These are phyloP conservation scores for Basipetospora chlamydospora DNA, from an alignment of 2,329 filamentous ascomycete genomes.

Conservation along the genomic window DNA sequence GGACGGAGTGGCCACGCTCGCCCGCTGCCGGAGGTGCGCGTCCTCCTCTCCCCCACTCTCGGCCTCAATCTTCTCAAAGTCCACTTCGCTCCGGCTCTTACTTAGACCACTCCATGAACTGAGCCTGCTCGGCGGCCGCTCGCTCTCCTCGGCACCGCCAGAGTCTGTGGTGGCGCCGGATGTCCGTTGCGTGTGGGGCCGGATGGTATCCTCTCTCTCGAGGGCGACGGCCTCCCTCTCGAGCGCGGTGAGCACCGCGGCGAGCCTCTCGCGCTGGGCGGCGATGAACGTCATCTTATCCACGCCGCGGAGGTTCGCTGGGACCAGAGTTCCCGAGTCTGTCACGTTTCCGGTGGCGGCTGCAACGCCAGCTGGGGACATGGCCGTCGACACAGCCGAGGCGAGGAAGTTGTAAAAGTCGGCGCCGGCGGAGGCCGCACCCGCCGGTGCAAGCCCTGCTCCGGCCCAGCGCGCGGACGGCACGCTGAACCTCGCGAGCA, in stretches of 20 bases:
- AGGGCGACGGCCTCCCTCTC: constrained; percentile 62
- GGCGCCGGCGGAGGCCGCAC: constrained; percentile 18
- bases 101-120: constrained; percentile 43
- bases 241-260: constrained; percentile 59
- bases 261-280: constrained; percentile 64
- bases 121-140: constrained; percentile 31
- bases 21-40: constrained; percentile 19
- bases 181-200: no score
- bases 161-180: no score
- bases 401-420: constrained; percentile 72
- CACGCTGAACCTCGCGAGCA: constrained; percentile 77
- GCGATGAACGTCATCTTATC: constrained; percentile 61
- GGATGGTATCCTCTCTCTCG: constrained; percentile 20
- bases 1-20: constrained; percentile 11
- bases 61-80: constrained; percentile 79
- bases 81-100: constrained; percentile 73
- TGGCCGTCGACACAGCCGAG: constrained; percentile 53
- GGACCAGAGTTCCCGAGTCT: constrained; percentile 42
- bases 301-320: constrained; percentile 48
- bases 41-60: constrained; percentile 49
- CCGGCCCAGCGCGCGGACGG: constrained; percentile 49
- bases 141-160: constrained; percentile 7
- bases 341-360: constrained; percentile 14
- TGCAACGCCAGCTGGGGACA: constrained; percentile 24
- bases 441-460: constrained; percentile 16